phyloP scores from a whole-genome alignment of 495 filamentous ascomycete genomes.

The Schizothecium vesticola region DNA sequence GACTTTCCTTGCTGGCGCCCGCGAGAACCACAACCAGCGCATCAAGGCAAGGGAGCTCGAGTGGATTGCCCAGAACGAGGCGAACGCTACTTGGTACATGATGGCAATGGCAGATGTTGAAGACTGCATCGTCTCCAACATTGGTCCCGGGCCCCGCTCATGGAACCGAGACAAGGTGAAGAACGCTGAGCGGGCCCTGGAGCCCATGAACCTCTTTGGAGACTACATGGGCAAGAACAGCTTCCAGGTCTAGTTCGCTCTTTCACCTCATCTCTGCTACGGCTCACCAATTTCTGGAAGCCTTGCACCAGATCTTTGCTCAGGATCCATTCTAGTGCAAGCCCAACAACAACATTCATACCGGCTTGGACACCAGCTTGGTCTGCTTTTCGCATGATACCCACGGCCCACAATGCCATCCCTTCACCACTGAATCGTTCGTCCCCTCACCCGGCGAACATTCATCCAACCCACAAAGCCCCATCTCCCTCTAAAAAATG shows the following conservation, averaged over 20 bases:
- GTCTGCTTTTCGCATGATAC: neutral
- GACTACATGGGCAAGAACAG: neutral
- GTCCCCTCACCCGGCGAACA: neutral
- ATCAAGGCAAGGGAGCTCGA: neutral
- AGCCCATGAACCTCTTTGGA: neutral
- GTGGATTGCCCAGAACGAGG: neutral
- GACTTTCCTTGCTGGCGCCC: neutral
- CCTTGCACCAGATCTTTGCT: too few species aligned
- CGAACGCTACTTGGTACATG: neutral
- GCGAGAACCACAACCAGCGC: neutral
- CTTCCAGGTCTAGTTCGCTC: neutral
- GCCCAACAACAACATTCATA: neutral
- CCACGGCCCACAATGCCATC: neutral
- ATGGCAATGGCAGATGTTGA: neutral
- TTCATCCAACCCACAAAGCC: neutral
- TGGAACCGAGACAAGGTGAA: neutral
- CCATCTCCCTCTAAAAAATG: neutral
- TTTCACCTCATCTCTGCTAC: too few species aligned
- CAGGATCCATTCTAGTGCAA: too few species aligned
- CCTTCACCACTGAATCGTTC: neutral
- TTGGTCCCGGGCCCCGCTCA: neutral
- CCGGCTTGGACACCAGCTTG: neutral
- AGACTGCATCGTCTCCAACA: neutral
- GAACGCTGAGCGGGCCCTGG: neutral
- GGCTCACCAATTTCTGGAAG: too few species aligned